Evolutionary conservation across 257 asterid species (phyloP), one percentile per base, ranked within the genome.

Genomic region (Eustoma russellianum): DNA sequence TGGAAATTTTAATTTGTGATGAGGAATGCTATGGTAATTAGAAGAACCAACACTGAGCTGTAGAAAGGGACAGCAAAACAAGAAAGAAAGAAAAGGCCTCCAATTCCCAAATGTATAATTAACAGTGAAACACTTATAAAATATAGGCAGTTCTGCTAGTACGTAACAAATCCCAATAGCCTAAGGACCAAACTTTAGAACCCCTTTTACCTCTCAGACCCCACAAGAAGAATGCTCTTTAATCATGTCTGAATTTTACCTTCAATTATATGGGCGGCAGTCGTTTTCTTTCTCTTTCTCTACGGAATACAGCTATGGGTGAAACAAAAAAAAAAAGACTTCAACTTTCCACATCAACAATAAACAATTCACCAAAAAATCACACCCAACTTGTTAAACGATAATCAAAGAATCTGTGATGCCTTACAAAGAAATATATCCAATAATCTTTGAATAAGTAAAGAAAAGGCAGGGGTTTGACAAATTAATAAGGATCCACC

Each of bases 31-130:
- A 62, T 17, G 67, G 60, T 68, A 70, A 70, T 63, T 66, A 76
- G 59, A 60, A 66, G 48, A 59, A 56, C 57, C 52, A 71, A 62
- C 43, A 52, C 52, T 60, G 76, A 60, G 56, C 48, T 48, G 66
- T 24, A 58, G 80, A 67, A 66, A 80, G 62, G 52, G 78, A 59
- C 62, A 54, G 75, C 74, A 60, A 71, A 45, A 76, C 55, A 71
- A 72, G 74, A 72, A 79, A 74, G 76, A 78, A 56, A 74, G 67
- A 70, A 77, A 66, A 60, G 44, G 24, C 73, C 77, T 66, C 71
- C 35, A 72, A 66, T 62, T 55, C 77, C 43, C 58, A 72, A 74
- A 55, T 66, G 71, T 74, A 70, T 61, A 55, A 55, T 24, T 7
- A 38, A 38, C 43, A 38, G 9, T 38, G 12, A 70, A 70, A 54